phyloP scores from a whole-genome alignment of 352 stramenopile genomes.

The Phytophthora boehmeriae region DNA sequence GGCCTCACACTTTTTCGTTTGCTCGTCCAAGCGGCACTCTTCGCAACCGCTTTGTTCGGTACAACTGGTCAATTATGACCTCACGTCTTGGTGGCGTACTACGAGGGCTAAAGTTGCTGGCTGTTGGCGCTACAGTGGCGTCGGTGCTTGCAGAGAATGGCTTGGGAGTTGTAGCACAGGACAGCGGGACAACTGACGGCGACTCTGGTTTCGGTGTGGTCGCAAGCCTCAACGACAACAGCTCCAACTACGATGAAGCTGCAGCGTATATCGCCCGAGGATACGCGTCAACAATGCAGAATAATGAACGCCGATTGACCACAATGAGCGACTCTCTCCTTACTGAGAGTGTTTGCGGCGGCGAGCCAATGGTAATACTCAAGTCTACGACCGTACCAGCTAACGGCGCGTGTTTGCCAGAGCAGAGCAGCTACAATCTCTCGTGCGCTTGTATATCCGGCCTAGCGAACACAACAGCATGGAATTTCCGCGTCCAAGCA shows the following conservation, averaged over 20 bases:
- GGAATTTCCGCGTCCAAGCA: constrained; percentile 36
- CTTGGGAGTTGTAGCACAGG: constrained; percentile 8
- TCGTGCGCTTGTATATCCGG: constrained; percentile 51
- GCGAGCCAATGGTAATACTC: constrained; percentile 41
- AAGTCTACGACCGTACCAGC: constrained; percentile 29
- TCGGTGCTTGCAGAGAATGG: neutral
- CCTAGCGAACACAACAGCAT: constrained; percentile 34
- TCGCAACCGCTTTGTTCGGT: constrained; percentile 41
- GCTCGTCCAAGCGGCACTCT: constrained; percentile 10
- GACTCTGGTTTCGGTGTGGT: neutral
- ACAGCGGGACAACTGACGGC: neutral
- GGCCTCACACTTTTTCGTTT: constrained; percentile 17
- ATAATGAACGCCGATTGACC: constrained; percentile 38
- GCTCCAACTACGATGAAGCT: constrained; percentile 14
- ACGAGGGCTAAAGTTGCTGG: constrained; percentile 12
- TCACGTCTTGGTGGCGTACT: constrained; percentile 33
- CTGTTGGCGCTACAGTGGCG: constrained; percentile 1
- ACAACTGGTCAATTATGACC: constrained; percentile 33
- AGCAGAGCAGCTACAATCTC: constrained; percentile 42
- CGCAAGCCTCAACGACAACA: constrained; percentile 11
- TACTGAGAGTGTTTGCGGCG: constrained; percentile 41
- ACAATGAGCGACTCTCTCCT: constrained; percentile 38
- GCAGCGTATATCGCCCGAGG: constrained; percentile 38
- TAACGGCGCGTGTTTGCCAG: constrained; percentile 42
- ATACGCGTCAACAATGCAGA: constrained; percentile 33